Evolutionary conservation across 768 basidiomycete genomes (phyloP).

Genomic region (Pleurotus pulmonarius): DNA sequence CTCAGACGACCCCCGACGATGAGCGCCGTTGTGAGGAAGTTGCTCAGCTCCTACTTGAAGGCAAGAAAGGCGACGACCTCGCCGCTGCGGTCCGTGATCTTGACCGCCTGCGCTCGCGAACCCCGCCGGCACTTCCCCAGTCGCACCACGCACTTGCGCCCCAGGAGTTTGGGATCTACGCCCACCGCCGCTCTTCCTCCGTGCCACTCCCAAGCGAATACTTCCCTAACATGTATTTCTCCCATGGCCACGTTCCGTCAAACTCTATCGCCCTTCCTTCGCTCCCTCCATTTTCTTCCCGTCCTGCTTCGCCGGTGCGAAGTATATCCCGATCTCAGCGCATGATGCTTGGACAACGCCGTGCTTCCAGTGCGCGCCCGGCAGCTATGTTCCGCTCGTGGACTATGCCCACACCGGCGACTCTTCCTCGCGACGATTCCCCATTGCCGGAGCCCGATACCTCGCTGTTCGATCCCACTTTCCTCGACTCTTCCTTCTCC

Average conservation of each 20-base stretch:
- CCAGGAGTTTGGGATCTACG: conserved; percentile 21
- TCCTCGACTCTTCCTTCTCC: conserved; percentile 26
- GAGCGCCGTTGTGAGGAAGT: conserved; percentile 68
- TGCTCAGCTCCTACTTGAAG: conserved; percentile 58
- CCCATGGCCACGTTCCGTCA: conserved; percentile 17
- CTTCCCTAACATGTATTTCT: conserved; percentile 15
- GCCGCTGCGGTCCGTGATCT: conserved; percentile 55
- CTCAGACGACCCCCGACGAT: conserved; percentile 41
- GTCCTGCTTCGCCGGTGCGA: conserved; percentile 39
- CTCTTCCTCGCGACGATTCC: conserved; percentile 39
- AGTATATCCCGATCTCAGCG: conserved; percentile 41
- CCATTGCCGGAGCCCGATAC: conserved; percentile 48
- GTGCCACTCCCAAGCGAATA: conserved; percentile 53
- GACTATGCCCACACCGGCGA: conserved; percentile 22
- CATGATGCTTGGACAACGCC: conserved; percentile 38
- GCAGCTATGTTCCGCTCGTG: conserved; percentile 30
- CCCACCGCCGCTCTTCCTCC: conserved; percentile 55
- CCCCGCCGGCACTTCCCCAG: conserved; percentile 11
- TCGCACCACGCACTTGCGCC: conserved; percentile 12
- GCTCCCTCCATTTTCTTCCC: conserved; percentile 31
- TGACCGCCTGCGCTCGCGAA: conserved; percentile 30
- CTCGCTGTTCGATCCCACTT: conserved; percentile 43
- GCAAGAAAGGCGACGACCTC: conserved; percentile 68
- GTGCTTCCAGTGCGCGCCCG: conserved; percentile 47
- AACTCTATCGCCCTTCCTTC: conserved; percentile 41